phyloP scores from a whole-genome alignment of 2,329 filamentous ascomycete genomes.

The Aspergillus versicolor region DNA sequence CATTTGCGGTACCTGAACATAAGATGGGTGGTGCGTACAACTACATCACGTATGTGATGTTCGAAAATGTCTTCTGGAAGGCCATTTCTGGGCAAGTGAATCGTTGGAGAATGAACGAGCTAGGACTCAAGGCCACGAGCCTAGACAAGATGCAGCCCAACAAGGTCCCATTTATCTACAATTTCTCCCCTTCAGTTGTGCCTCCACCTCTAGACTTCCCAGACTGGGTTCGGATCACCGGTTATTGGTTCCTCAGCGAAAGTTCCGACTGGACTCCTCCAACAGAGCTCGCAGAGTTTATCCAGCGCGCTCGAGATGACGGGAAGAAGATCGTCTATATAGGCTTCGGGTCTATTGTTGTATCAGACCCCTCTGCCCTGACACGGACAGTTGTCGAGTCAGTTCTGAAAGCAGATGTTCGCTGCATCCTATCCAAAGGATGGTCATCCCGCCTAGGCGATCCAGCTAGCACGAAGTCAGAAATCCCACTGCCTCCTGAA shows the following conservation, averaged over 20 bases:
- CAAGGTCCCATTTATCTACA: constrained; percentile 97
- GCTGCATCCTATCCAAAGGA: constrained; percentile 92
- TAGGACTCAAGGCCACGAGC: constrained; percentile 76
- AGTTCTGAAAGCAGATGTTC: constrained; percentile 84
- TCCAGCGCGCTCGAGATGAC: constrained; percentile 75
- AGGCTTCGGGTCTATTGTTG: constrained; percentile 94
- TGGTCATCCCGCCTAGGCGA: constrained; percentile 84
- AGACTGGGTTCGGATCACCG: constrained; percentile 95
- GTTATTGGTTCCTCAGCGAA: constrained; percentile 97
- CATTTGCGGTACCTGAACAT: constrained; percentile 86
- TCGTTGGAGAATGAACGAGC: constrained; percentile 78
- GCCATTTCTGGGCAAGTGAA: constrained; percentile 90
- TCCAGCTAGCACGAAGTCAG: constrained; percentile 57
- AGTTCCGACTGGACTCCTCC: constrained; percentile 69
- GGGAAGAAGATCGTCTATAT: constrained; percentile 93
- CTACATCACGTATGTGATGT: constrained; percentile 91
- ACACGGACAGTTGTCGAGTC: constrained; percentile 92
- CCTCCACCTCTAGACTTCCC: constrained; percentile 90
- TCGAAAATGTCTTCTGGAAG: constrained; percentile 96
- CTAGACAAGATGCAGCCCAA: constrained; percentile 92
- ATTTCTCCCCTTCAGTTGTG: constrained; percentile 94
- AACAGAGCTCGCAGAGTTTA: constrained; percentile 74
- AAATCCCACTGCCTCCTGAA: constrained; percentile 71
- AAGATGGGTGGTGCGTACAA: constrained; percentile 97
- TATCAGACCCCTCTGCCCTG: constrained; percentile 82